Evolutionary conservation across 2,329 filamentous ascomycete genomes (phyloP).

Genomic region (Arthrobotrys pseudoclavata): DNA sequence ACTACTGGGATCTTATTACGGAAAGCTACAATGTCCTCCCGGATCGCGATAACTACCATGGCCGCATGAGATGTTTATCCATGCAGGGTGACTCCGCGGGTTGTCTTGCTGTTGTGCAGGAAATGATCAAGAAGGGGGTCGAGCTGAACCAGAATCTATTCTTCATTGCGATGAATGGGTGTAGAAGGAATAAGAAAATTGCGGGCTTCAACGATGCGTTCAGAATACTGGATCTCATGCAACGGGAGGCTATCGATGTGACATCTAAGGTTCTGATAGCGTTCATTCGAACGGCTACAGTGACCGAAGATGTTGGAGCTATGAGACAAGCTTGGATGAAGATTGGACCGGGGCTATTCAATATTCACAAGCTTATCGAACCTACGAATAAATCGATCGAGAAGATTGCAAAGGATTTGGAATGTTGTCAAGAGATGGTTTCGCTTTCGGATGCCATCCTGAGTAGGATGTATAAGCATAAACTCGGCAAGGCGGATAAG

Average conservation of each 20-base stretch:
- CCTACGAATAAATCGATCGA: conserved; percentile 46
- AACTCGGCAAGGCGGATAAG: conserved; percentile 20
- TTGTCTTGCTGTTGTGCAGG: conserved; percentile 43
- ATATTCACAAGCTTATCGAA: conserved; percentile 53
- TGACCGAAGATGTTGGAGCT: conserved; percentile 45
- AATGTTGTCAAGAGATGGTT: conserved; percentile 51
- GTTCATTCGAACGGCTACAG: conserved; percentile 48
- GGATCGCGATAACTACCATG: conserved; percentile 78
- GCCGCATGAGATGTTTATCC: conserved; percentile 72
- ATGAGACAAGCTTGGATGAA: conserved; percentile 49
- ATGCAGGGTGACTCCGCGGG: conserved; percentile 44
- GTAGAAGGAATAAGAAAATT: conserved; percentile 49
- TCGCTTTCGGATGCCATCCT: conserved; percentile 43
- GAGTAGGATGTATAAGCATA: conserved; percentile 42
- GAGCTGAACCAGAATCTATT: conserved; percentile 60
- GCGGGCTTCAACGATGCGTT: conserved; percentile 40
- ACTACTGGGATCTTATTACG: conserved; percentile 84
- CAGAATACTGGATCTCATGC: conserved; percentile 41
- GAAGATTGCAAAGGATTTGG: conserved; percentile 46
- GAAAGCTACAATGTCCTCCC: conserved; percentile 75
- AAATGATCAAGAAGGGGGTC: conserved; percentile 37
- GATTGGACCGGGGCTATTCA: conserved; percentile 43
- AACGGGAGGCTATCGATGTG: conserved; percentile 34
- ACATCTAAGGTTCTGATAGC: conserved; percentile 50
- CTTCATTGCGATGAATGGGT: conserved; percentile 62